phyloP scores from a whole-genome alignment of 140 eudicot species.

The Ambrosia hybrid region DNA sequence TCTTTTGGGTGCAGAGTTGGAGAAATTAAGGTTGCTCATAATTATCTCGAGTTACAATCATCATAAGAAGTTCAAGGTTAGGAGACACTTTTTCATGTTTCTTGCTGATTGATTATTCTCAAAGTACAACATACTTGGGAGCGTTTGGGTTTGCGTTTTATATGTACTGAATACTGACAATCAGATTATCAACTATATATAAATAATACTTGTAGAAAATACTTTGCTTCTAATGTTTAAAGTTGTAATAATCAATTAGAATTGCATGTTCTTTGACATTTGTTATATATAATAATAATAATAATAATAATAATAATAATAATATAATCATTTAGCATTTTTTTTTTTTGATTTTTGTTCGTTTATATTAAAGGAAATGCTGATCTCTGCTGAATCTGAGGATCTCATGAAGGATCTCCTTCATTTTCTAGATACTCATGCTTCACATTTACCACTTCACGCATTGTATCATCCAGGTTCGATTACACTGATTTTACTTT shows the following conservation, averaged over 20 bases:
- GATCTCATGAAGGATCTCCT: constrained; percentile 54
- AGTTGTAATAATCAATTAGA: background rate
- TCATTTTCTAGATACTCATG: constrained; percentile 41
- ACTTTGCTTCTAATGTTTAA: background rate
- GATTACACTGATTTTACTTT: background rate
- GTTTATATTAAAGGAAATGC: constrained; percentile 47
- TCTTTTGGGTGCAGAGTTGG: constrained; percentile 43
- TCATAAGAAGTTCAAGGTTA: constrained; percentile 63
- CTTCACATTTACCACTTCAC: constrained; percentile 43
- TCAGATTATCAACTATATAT: too few species aligned
- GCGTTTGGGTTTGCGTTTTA: background rate
- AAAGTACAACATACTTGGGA: background rate
- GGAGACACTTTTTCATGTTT: constrained; percentile 7
- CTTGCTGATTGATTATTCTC: background rate
- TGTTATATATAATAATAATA: background rate
- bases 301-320: too few species aligned
- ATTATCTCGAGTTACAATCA: constrained; percentile 56
- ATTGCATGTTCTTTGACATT: background rate
- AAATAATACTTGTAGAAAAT: too few species aligned
- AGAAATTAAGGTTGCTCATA: constrained; percentile 54
- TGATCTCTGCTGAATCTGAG: constrained; percentile 56
- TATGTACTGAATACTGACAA: background rate
- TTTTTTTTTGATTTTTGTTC: background rate
- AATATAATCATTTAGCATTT: background rate
- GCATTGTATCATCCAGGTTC: constrained; percentile 54